These are phyloP conservation scores for Lentinula aciculospora DNA, from an alignment of 768 basidiomycete species.

Conservation along the genomic window DNA sequence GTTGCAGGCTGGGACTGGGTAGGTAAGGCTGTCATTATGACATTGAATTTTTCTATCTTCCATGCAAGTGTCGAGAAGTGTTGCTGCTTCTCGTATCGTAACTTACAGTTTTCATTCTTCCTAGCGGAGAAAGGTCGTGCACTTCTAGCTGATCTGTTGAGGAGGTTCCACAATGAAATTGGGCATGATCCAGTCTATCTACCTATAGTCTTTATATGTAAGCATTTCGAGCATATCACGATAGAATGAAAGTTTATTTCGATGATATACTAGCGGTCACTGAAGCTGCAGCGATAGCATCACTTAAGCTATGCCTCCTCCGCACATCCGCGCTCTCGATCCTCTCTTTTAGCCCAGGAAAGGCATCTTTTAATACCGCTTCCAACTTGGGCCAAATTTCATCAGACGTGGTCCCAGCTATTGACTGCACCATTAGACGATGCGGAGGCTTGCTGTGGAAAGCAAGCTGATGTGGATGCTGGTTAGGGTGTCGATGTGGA, in stretches of 20 bases:
- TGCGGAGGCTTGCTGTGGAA: slow-evolving; percentile 36
- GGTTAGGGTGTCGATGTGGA: slow-evolving; percentile 24
- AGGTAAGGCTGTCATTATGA: no score
- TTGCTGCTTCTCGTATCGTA: no score
- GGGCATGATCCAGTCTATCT: no score
- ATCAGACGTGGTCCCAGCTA: slow-evolving; percentile 74
- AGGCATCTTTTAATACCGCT: slow-evolving; percentile 44
- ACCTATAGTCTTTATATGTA: no score
- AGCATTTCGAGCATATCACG: no score
- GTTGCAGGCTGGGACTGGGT: no score
- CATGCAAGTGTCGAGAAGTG: no score
- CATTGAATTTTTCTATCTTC: no score
- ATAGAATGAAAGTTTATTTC: background rate
- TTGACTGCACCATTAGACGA: slow-evolving; percentile 46
- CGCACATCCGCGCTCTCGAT: slow-evolving; percentile 31
- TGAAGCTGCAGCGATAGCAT: slow-evolving; percentile 36
- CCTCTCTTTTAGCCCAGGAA: slow-evolving; percentile 55
- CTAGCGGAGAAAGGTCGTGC: no score
- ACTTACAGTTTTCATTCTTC: no score
- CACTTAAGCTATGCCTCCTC: slow-evolving; percentile 47
- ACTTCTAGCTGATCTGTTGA: no score
- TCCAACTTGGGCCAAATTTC: slow-evolving; percentile 90
- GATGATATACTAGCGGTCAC: background rate
- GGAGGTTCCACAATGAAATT: no score
- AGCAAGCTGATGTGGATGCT: slow-evolving; percentile 48